Evolutionary conservation across 1,284 basidiomycete genomes (phyloP).

Genomic region (Sanghuangporus weigelae): DNA sequence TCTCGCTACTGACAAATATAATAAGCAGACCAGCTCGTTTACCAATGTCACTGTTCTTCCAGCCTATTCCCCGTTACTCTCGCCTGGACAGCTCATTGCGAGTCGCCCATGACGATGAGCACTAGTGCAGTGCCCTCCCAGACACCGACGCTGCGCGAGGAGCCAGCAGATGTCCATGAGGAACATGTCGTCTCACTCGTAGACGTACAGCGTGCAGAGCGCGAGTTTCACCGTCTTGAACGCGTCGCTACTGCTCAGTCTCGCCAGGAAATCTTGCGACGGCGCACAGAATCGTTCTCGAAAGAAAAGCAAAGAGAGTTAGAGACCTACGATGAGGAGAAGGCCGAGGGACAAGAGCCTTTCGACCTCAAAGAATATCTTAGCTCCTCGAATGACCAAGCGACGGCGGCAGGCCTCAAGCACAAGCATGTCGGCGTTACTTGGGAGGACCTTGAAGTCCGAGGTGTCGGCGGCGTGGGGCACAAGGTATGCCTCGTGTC

Average conservation of each 20-base stretch:
- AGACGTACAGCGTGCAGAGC: conserved; percentile 43
- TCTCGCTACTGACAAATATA: neutral
- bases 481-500: conserved; percentile 43
- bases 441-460: conserved; percentile 72
- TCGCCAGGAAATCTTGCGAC: conserved; percentile 18
- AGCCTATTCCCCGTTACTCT: neutral
- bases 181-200: conserved; percentile 25
- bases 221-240: conserved; percentile 49
- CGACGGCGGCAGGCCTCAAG: conserved; percentile 68
- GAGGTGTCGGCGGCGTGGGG: conserved; percentile 58
- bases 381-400: conserved; percentile 58
- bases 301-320: conserved; percentile 21
- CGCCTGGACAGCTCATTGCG: neutral
- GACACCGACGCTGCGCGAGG: conserved; percentile 16
- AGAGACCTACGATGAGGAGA: conserved; percentile 45
- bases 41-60: neutral
- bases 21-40: neutral
- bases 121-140: conserved; percentile 14
- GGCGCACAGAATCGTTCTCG: conserved; percentile 15
- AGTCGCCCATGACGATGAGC: neutral
- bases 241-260: conserved; percentile 30
- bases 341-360: conserved; percentile 17
- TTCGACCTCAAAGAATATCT: conserved; percentile 80
- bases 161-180: neutral
- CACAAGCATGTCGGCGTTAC: conserved; percentile 82